A percentile compares a stretch with the other conserved stretches of the same genome.
phyloP scores from a whole-genome alignment of 2,329 filamentous ascomycete species.

The Cladobotryum mycophilum region DNA sequence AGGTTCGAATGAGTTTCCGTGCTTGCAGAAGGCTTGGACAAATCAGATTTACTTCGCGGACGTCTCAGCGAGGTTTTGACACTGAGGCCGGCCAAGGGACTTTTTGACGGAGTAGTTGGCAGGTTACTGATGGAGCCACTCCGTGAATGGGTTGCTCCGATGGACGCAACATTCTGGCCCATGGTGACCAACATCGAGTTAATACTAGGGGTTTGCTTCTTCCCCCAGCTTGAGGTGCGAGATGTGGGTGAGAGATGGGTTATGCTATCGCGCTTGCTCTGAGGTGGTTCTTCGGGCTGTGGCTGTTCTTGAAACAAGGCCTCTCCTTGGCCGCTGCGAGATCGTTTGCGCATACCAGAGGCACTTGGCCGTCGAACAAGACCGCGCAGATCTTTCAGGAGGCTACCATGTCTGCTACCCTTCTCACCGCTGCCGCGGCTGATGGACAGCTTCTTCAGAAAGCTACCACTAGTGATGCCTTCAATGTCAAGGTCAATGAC shows the following conservation, averaged over 20 bases:
- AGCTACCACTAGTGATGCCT: constrained; percentile 51
- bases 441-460: constrained; percentile 57
- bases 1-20: constrained; percentile 38
- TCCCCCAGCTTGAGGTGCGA: constrained; percentile 47
- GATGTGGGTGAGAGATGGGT: constrained; percentile 42
- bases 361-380: constrained; percentile 46
- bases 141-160: constrained; percentile 50
- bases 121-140: constrained; percentile 53
- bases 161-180: constrained; percentile 47
- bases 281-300: constrained; percentile 15
- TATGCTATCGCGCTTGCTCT: constrained; percentile 38
- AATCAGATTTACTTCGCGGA: constrained; percentile 49
- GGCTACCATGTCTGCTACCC: constrained; percentile 40
- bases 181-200: constrained; percentile 54
- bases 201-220: constrained; percentile 48
- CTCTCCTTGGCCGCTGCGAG: constrained; percentile 34
- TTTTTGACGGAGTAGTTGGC: constrained; percentile 47
- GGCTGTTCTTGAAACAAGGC: constrained; percentile 17
- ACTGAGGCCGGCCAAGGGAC: constrained; percentile 37
- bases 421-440: constrained; percentile 35
- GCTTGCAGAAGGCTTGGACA: constrained; percentile 33
- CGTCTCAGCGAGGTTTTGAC: constrained; percentile 47
- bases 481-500: constrained; percentile 48
- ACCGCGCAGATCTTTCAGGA: constrained; percentile 44
- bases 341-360: constrained; percentile 40